Percentiles rank a stretch among this genome's conserved stretches.
These are phyloP conservation scores for Colletotrichum sp. DNA, from an alignment of 2,329 filamentous ascomycete species.

Conservation along the genomic window DNA sequence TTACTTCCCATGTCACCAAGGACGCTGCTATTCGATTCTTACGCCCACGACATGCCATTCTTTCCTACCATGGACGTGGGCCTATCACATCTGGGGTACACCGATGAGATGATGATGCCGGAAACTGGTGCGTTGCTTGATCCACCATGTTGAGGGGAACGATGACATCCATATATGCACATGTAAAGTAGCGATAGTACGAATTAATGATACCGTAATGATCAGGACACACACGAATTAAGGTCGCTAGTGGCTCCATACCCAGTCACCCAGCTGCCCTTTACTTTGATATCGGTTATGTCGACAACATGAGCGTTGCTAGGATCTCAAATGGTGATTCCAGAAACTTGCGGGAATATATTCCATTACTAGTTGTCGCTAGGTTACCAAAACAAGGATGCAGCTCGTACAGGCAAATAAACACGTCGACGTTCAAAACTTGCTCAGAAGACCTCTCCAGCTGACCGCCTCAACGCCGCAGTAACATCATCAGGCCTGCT, in stretches of 20 bases:
- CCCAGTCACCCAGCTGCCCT: too few species aligned
- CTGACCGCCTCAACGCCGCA: not conserved
- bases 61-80: conserved; percentile 28
- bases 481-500: not conserved
- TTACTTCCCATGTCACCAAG: conserved; percentile 25
- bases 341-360: too few species aligned
- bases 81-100: not conserved
- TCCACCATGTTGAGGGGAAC: not conserved
- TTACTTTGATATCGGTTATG: too few species aligned
- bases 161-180: not conserved
- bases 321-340: too few species aligned
- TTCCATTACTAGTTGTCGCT: too few species aligned
- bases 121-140: not conserved
- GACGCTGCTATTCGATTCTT: conserved; percentile 25
- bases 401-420: not conserved
- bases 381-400: not conserved
- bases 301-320: too few species aligned
- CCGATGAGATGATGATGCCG: conserved; percentile 5
- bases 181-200: not conserved
- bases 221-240: not conserved
- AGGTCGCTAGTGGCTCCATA: too few species aligned
- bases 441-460: not conserved
- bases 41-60: conserved; percentile 23
- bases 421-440: not conserved
- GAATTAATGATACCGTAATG: not conserved